Base-by-base conservation (phyloP, 805 yeast species). In the Pichia sporocuriosa region DNA sequence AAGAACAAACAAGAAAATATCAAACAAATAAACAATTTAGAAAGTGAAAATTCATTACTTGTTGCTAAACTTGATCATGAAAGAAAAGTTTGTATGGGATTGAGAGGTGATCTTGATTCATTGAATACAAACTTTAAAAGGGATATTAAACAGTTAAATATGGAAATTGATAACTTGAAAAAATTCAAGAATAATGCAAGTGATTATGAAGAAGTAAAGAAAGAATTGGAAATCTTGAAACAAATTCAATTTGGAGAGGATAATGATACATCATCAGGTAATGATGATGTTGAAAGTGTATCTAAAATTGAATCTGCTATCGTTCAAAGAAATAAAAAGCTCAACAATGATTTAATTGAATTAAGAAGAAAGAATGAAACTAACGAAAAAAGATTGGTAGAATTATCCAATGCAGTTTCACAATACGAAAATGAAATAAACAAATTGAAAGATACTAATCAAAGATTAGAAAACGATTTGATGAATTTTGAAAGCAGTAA, bases 121-220 rank as follows among this genome's bases (percentile, higher is more conserved):
- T 65, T 68, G 35, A 45, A 67, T 4, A 70, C 69, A 2, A 46
- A 62, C 8, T 54, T 68, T 9, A 59, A 65, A 21, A 62, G 73
- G 17, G 86, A 82, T 49, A 49, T 70, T 2, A 51, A 54, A 2
- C 73, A 73, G 33, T 65, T 73, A 46, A 58, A 61, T n/a, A 58
- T 61, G 13, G 90, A 83, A 56, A 59, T 75, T 21, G 66, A 65
- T 9, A 56, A 58, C 4, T 63, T 84, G 49, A 75, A 73, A 52
- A 62, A 64, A 21, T 72, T 74, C 42, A 55, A 82, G 33, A 63
- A 65, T 3, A 59, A 66, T 25, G 75, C 78, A 39, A 63, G 70
- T 2, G 96, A 88, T 56, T 88, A 89, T 59, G 88, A 84, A 39
- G 88, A 85, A 47, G 58, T 88, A 36, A 87, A 86, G 57, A 73